A percentile compares a stretch with the other conserved stretches of the same genome.
Evolutionary conservation across 208 protist species (phyloP).

Genomic region (Acanthamoeba royreba): DNA sequence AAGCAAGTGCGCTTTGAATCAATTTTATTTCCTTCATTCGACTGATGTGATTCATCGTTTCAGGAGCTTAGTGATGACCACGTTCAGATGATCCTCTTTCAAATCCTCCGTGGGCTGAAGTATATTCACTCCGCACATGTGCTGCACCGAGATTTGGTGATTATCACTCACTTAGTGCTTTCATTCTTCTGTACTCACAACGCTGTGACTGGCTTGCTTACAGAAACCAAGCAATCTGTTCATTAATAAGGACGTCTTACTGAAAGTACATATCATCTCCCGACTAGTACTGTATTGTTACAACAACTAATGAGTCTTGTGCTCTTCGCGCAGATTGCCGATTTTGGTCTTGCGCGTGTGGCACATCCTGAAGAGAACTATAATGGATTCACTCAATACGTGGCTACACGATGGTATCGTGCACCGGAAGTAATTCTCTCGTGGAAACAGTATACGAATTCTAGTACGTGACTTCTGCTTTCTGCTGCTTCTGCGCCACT

Average conservation of each 20-base stretch:
- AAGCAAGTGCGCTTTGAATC: conserved; percentile 49
- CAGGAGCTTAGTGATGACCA: conserved; percentile 95
- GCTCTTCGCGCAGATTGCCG: conserved; percentile 79
- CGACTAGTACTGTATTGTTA: background rate
- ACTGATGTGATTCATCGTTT: no score
- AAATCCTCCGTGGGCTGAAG: conserved; percentile 92
- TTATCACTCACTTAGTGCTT: background rate
- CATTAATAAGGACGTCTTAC: conserved; percentile 33
- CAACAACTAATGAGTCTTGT: no score
- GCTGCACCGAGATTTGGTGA: conserved; percentile 92
- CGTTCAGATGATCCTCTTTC: conserved; percentile 97
- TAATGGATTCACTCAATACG: conserved; percentile 82
- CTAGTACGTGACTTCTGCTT: conserved; percentile 48
- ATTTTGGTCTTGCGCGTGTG: conserved; percentile 80
- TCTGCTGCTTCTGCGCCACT: background rate
- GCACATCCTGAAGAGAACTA: background rate
- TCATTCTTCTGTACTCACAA: background rate
- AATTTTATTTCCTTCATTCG: no score
- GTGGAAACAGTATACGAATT: conserved; percentile 84
- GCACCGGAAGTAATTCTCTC: conserved; percentile 91
- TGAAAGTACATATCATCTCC: conserved; percentile 58
- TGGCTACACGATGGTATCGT: conserved; percentile 92
- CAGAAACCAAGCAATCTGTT: conserved; percentile 65
- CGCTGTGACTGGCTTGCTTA: background rate
- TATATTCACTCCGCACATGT: conserved; percentile 96